Base-by-base conservation (phyloP, 768 basidiomycete genomes). In the Cystoderma amianthinum region DNA sequence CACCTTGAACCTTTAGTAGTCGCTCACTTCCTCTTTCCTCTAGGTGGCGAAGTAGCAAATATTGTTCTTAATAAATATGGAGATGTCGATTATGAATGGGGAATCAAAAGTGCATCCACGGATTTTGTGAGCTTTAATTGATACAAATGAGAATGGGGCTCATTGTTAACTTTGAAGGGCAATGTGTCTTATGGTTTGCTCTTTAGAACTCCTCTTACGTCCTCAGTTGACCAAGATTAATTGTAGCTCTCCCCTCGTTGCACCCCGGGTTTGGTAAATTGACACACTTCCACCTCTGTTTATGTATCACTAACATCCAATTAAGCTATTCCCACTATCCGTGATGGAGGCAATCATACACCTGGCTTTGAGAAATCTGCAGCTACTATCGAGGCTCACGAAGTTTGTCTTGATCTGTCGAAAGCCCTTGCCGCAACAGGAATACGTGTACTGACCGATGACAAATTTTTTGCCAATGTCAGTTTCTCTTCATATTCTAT, bases 261-360 rank as follows among this genome's bases (percentile, higher is more conserved):
- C 86, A 90, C 49, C 86, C 86, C 16, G 78, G 80, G 11, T 89
- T 82, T 51, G 74, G 82, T 79, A 47, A 10, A n/a, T n/a, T n/a
- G 62, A 6, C 39, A 43, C 32, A 20, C 15, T 49, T 7, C 33
- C 32, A 19, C 23, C 4, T 38, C 16, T 36, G 23, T 36, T 17
- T 9, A 28, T 12, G 23, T 20, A 44, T 44, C 37, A 23, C 19
- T 36, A 6, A 23, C 30, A 18, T 17, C 44, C 16, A 13, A 17
- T 25, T 10, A 20, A 88, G 87, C 84, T 9, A 91, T 91, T 32
- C 89, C 88, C 2, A 87, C 83, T 0, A 65, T 77, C 16, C 55
- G 63, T 0, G 69, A 78, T 48, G 88, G 86, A 9, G 86, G 86
- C 5, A 90, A 90, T 52, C 89, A 91, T 49, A 90, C 89, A 0